Evolutionary conservation across 164 flowering plant genomes (phyloP), one percentile per base, ranked within the genome.

Genomic region (Liriodendron chinense): DNA sequence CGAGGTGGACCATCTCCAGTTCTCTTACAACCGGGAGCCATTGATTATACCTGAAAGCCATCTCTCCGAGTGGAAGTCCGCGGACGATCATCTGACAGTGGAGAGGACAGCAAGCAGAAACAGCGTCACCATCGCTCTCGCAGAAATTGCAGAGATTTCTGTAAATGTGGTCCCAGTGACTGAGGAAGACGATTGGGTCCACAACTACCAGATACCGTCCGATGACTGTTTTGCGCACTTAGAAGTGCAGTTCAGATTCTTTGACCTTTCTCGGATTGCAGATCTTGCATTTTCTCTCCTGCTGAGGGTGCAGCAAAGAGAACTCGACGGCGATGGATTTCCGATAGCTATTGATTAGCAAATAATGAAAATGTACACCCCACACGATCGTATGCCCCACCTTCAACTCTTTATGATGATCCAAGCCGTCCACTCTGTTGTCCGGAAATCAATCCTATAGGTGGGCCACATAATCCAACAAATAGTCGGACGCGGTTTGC

Each of bases 181-280:
- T 2, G 75, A 81, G 72, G 72, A 81, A 76, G 89, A 86, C 47
- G 77, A 86, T 75, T 77, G 79, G 77, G 49, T 84, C 23, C 87
- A 90, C 76, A 86, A 86, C 82, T 93, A 93, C 76, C 85, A 85
- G 68, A 81, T 93, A 61, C 95, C 94, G 21, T 75, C 83, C 0
- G 81, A 93, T 72, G 85, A 93, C 82, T 89, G 96, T 64, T 93
- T 90, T 75, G 91, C 94, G 49, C 96, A 93, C 80, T 70, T 93
- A 79, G 94, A 91, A 72, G 88, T 91, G 16, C 92, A 88, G 71
- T 93, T 93, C 76, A 85, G 87, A 68, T 89, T 93, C 85, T 82
- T 47, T 48, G 81, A 83, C 49, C 78, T 91, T 10, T 87, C 94
- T 3, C 89, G 2, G 83, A 89, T 68, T 93, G 96, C 62, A 21